These are phyloP conservation scores for Bruguiera hainesii DNA, from an alignment of 441 rosid species.

Conservation along the genomic window DNA sequence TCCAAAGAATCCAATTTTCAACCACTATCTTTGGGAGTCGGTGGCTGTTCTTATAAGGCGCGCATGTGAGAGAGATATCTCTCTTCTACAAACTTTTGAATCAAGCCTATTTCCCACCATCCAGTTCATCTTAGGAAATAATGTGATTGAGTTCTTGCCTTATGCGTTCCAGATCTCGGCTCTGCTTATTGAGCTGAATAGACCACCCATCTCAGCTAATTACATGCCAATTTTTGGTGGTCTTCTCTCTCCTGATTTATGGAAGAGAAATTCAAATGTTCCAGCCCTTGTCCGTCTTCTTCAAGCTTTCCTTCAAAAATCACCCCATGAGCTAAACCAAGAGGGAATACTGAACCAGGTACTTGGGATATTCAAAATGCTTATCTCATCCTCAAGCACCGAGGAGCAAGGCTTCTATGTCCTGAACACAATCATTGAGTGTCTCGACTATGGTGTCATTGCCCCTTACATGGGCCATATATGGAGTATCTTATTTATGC, in stretches of 20 bases:
- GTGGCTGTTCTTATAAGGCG: constrained; percentile 90
- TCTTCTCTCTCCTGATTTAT: constrained; percentile 74
- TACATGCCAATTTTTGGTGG: constrained; percentile 80
- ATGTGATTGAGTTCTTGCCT: constrained; percentile 89
- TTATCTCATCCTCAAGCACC: constrained; percentile 61
- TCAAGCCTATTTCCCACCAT: constrained; percentile 77
- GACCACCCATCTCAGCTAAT: constrained; percentile 70
- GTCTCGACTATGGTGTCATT: constrained; percentile 64
- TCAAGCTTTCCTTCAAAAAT: constrained; percentile 94
- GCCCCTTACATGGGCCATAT: constrained; percentile 54
- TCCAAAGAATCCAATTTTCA: constrained; percentile 87
- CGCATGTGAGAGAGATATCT: constrained; percentile 72
- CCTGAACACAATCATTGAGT: constrained; percentile 81
- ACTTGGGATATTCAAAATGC: constrained; percentile 80
- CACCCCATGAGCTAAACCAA: constrained; percentile 67
- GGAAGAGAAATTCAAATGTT: constrained; percentile 87
- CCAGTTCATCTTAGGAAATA: constrained; percentile 61
- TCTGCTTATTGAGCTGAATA: constrained; percentile 83
- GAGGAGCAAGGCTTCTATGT: constrained; percentile 94
- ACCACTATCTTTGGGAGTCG: constrained; percentile 92
- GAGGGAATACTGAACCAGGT: constrained; percentile 74
- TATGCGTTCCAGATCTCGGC: constrained; percentile 95
- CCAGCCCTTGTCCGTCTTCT: constrained; percentile 97
- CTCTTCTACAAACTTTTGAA: constrained; percentile 74
- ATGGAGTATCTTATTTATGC: constrained; percentile 71